Percentiles rank a stretch among this genome's conserved stretches.
These are phyloP conservation scores for Cercospora sp. DNA, from an alignment of 2,329 filamentous ascomycete genomes.

Conservation along the genomic window DNA sequence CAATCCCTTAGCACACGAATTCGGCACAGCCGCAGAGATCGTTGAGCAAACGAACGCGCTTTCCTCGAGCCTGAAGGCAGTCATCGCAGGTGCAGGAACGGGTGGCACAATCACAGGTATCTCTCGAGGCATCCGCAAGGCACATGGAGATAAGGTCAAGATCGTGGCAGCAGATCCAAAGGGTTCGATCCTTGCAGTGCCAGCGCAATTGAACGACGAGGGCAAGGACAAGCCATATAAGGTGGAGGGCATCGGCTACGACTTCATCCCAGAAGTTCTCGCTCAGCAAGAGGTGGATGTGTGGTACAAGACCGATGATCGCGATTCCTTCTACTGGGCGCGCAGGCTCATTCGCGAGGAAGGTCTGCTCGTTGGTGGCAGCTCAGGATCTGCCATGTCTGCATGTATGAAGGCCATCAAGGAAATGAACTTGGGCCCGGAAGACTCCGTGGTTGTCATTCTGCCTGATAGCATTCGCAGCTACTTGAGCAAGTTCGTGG, in stretches of 20 bases:
- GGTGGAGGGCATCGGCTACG: constrained; percentile 97
- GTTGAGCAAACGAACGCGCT: constrained; percentile 73
- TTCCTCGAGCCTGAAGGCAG: constrained; percentile 70
- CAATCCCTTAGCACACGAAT: constrained; percentile 91
- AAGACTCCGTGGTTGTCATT: constrained; percentile 86
- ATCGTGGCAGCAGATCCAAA: constrained; percentile 90
- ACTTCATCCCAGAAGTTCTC: constrained; percentile 94
- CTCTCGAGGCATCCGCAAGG: constrained; percentile 77
- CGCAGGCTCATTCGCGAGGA: constrained; percentile 89
- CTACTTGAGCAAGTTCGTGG: constrained; percentile 97
- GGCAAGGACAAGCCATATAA: constrained; percentile 86
- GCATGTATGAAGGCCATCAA: constrained; percentile 75
- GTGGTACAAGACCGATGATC: constrained; percentile 98
- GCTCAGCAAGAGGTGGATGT: constrained; percentile 77
- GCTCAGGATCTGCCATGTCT: constrained; percentile 87
- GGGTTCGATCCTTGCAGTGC: constrained; percentile 86
- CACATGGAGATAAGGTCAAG: constrained; percentile 77
- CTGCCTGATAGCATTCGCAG: constrained; percentile 95
- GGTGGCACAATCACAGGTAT: constrained; percentile 94
- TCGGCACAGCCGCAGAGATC: constrained; percentile 92
- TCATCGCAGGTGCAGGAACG: constrained; percentile 91
- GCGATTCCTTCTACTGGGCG: constrained; percentile 87
- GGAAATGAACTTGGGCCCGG: constrained; percentile 74
- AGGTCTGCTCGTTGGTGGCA: constrained; percentile 88
- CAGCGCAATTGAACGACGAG: constrained; percentile 75